Conservation (phyloP, 805 yeast genomes). For the Kluyveromyces wickerhamii region DNA sequence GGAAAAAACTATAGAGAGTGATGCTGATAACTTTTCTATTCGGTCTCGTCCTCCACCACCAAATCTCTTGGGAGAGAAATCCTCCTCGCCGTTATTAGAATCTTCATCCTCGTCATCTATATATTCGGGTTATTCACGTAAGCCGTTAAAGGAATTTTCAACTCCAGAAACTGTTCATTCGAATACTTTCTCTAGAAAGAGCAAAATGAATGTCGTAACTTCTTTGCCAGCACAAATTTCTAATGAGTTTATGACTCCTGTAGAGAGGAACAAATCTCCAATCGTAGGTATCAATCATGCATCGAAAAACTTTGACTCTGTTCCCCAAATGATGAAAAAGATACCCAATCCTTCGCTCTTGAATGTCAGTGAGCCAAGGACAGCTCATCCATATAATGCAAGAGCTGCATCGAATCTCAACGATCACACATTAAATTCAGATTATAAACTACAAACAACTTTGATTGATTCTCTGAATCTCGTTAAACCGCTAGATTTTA, state of each 20-base stretch:
- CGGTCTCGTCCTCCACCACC: slow-evolving; percentile 11
- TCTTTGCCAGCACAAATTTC: not conserved
- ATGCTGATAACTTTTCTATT: slow-evolving; percentile 2
- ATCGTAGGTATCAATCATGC: not conserved
- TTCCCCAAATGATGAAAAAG: not conserved
- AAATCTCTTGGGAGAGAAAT: slow-evolving; percentile 9
- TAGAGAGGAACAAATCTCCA: not conserved
- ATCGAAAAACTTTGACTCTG: not conserved
- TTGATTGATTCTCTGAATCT: not conserved
- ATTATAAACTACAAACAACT: not conserved
- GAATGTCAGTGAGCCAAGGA: not conserved
- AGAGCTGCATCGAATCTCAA: not conserved
- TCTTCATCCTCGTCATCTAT: slow-evolving; percentile 2
- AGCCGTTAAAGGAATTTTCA: not conserved
- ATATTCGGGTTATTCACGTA: slow-evolving; percentile 6
- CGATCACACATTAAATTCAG: too few relatives aligned
- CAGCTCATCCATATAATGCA: not conserved
- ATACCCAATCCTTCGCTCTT: slow-evolving; percentile 2
- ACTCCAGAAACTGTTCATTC: not conserved
- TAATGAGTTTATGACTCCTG: slow-evolving; percentile 4
- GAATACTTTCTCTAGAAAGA: not conserved
- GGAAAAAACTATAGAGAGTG: not conserved
- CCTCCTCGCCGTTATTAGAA: slow-evolving; percentile 9
- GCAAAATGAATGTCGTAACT: slow-evolving; percentile 1
- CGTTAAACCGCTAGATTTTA: slow-evolving; percentile 3